A percentile compares a stretch with the other conserved stretches of the same genome.
phyloP scores from a whole-genome alignment of 805 yeast genomes.

The Debaryomyces tyrocola region DNA sequence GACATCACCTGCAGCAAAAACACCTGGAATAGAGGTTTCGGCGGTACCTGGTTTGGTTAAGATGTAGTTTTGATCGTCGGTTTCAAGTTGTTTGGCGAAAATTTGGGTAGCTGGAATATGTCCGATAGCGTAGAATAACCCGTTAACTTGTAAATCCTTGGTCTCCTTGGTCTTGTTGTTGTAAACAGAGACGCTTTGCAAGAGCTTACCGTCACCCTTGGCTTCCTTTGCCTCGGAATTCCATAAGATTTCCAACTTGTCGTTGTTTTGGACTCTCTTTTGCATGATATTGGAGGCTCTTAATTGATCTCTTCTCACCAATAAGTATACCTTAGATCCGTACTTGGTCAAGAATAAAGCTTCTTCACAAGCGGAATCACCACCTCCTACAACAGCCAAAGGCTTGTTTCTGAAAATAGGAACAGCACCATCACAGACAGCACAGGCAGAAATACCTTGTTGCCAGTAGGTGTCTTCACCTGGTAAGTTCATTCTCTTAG shows the following conservation, averaged over 20 bases:
- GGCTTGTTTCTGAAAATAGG: conserved; percentile 99
- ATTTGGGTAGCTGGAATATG: conserved; percentile 93
- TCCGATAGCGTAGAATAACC: conserved; percentile 97
- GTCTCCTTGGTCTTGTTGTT: conserved; percentile 71
- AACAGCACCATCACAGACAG: conserved; percentile 99
- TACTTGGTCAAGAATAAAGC: conserved; percentile 95
- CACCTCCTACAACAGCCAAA: conserved; percentile 97
- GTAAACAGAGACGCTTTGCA: conserved; percentile 62
- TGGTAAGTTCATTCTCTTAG: conserved; percentile 88
- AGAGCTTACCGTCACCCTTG: conserved; percentile 88
- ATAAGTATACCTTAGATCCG: conserved; percentile 90
- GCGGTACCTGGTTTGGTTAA: conserved; percentile 89
- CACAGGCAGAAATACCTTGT: conserved; percentile 98
- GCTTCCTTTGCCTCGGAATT: conserved; percentile 85
- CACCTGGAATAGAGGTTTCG: conserved; percentile 81
- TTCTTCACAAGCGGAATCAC: conserved; percentile 99
- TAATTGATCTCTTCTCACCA: conserved; percentile 91
- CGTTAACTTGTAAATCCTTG: conserved; percentile 74
- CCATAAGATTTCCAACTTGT: conserved; percentile 88
- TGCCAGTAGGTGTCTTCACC: conserved; percentile 99
- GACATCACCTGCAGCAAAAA: conserved; percentile 98
- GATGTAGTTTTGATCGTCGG: conserved; percentile 87
- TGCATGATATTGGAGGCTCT: conserved; percentile 98
- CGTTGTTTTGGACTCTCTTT: conserved; percentile 80
- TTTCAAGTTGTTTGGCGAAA: conserved; percentile 72